Percentiles rank a stretch among this genome's conserved stretches.
phyloP scores from a whole-genome alignment of 495 filamentous ascomycete species.

The Elasticomyces elasticus region DNA sequence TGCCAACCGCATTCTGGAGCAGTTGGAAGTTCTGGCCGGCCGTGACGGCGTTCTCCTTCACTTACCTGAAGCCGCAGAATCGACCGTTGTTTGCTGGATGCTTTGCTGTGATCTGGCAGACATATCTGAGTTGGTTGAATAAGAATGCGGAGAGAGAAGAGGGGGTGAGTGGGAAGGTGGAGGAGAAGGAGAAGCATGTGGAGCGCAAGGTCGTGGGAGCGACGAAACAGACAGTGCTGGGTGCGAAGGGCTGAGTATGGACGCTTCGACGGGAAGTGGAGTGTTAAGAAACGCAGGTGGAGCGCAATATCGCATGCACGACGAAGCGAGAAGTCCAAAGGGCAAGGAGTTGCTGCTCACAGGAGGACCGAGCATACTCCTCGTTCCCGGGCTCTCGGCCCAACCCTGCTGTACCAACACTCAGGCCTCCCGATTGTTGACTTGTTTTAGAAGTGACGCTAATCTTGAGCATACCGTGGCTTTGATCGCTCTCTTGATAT shows the following conservation, averaged over 20 bases:
- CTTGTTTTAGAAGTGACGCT: no score
- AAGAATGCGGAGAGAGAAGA: constrained; percentile 55
- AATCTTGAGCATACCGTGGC: no score
- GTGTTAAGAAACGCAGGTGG: neutral
- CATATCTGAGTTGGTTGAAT: constrained; percentile 77
- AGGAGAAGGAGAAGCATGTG: constrained; percentile 2
- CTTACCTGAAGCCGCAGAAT: constrained; percentile 68
- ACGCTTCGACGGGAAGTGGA: neutral
- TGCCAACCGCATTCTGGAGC: constrained; percentile 67
- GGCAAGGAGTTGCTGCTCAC: no score
- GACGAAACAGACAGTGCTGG: neutral
- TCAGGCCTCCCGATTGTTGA: no score
- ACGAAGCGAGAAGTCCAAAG: no score
- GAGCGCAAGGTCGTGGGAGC: neutral
- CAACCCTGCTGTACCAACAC: no score
- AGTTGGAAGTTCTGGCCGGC: constrained; percentile 83
- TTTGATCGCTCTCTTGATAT: no score
- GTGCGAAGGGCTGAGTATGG: neutral
- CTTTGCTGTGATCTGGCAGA: constrained; percentile 83
- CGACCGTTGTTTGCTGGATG: constrained; percentile 66
- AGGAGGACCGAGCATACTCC: no score
- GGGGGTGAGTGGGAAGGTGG: constrained; percentile 34
- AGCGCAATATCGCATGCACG: no score
- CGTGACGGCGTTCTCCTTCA: constrained; percentile 80
- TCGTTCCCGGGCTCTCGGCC: no score